phyloP scores from a whole-genome alignment of 345 rosid genomes.

The Carallia pectinifolia region DNA sequence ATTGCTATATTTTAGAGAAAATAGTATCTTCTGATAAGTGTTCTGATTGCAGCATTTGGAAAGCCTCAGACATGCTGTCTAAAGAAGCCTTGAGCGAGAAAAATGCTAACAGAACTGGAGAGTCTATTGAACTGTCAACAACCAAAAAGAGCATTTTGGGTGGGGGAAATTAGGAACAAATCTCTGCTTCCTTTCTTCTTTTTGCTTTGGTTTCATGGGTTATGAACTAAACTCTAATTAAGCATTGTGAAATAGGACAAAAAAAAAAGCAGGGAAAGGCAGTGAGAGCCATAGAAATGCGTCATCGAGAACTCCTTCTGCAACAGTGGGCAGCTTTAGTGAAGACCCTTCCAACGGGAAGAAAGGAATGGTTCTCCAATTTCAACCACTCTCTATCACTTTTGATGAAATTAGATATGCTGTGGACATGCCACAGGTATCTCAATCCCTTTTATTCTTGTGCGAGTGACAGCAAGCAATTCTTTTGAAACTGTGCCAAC shows the following conservation, averaged over 20 bases:
- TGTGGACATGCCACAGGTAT: conserved; percentile 66
- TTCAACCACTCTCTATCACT: conserved; percentile 53
- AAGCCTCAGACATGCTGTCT: conserved; percentile 56
- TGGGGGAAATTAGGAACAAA: conserved; percentile 8
- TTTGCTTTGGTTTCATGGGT: not conserved
- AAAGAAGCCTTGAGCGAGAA: conserved; percentile 48
- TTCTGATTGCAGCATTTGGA: conserved; percentile 48
- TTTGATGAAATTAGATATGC: conserved; percentile 61
- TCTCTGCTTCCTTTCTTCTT: not conserved
- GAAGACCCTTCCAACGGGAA: conserved; percentile 29
- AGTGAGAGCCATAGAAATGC: conserved; percentile 22
- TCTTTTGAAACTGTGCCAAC: too few species aligned
- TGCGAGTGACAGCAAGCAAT: too few species aligned
- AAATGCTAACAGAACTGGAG: conserved; percentile 29
- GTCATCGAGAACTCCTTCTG: conserved; percentile 32
- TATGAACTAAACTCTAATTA: conserved; percentile 7
- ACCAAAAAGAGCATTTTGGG: conserved; percentile 32
- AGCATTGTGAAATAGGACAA: not conserved
- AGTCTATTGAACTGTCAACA: conserved; percentile 35
- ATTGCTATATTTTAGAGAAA: too few species aligned
- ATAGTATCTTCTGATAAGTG: conserved; percentile 11
- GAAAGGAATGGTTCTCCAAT: conserved; percentile 69
- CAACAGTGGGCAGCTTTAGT: conserved; percentile 35
- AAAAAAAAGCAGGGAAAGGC: conserved; percentile 31
- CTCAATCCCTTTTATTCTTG: not conserved